Evolutionary conservation across 306 rosid species (phyloP).

Genomic region (Vigna trinervia): DNA sequence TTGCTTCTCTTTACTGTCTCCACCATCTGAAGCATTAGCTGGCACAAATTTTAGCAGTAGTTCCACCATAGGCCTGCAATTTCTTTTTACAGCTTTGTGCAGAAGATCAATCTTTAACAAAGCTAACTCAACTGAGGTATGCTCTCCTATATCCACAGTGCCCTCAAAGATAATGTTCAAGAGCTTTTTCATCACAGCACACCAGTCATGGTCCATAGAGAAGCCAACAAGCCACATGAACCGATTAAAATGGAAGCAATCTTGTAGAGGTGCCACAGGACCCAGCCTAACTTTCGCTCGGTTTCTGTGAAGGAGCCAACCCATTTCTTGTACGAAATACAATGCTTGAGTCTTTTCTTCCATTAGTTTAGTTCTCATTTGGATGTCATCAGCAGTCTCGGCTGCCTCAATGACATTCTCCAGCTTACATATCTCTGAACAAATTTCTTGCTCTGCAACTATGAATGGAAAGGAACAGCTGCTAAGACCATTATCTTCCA

Average conservation of each 20-base stretch:
- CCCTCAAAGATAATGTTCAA: conserved; percentile 70
- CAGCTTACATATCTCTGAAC: conserved; percentile 79
- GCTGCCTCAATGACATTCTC: conserved; percentile 68
- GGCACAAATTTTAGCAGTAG: conserved; percentile 70
- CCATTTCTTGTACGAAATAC: conserved; percentile 86
- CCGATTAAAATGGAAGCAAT: conserved; percentile 65
- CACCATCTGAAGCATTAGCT: conserved; percentile 37
- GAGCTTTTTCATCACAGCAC: conserved; percentile 80
- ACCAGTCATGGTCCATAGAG: conserved; percentile 91
- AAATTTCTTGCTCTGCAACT: conserved; percentile 85
- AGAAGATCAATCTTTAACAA: conserved; percentile 75
- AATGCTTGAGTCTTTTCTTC: conserved; percentile 75
- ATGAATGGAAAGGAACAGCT: conserved; percentile 88
- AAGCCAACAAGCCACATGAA: conserved; percentile 84
- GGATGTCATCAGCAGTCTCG: conserved; percentile 52
- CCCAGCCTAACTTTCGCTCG: conserved; percentile 66
- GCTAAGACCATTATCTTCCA: conserved; percentile 88
- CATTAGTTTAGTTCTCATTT: conserved; percentile 45
- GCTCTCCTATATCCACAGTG: conserved; percentile 66
- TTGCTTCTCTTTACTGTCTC: conserved; percentile 54
- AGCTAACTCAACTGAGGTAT: conserved; percentile 61
- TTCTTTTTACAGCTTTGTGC: conserved; percentile 86
- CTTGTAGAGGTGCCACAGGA: conserved; percentile 61
- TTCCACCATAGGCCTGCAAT: conserved; percentile 75
- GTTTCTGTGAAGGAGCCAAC: conserved; percentile 92